Conservation (phyloP, 495 filamentous ascomycete species). For the Neurospora pannonica region DNA sequence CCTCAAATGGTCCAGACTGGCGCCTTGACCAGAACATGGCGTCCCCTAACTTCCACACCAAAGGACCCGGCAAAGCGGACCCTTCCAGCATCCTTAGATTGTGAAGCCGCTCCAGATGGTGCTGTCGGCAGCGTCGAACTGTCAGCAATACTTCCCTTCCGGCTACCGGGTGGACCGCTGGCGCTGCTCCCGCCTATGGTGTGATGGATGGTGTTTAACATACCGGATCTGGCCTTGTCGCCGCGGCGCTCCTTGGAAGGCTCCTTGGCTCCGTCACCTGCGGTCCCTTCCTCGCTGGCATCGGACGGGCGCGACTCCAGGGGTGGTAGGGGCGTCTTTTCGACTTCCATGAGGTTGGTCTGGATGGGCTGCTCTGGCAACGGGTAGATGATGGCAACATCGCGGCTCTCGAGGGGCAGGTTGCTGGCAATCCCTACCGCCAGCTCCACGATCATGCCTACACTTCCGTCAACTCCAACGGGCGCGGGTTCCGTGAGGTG, state of each 20-base stretch:
- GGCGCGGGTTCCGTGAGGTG: slow-evolving; percentile 69
- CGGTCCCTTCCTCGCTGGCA: slow-evolving; percentile 32
- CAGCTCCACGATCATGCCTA: slow-evolving; percentile 87
- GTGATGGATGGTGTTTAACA: slow-evolving; percentile 20
- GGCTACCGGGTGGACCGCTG: slow-evolving; percentile 14
- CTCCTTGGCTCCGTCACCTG: slow-evolving; percentile 36
- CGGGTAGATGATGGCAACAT: slow-evolving; percentile 80
- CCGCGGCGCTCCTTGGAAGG: slow-evolving; percentile 25
- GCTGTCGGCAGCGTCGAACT: slow-evolving; percentile 25
- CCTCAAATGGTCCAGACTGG: slow-evolving; percentile 66
- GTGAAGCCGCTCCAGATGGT: slow-evolving; percentile 23
- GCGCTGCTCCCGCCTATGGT: slow-evolving; percentile 16
- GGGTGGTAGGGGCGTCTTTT: slow-evolving; percentile 60
- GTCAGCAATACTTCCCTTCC: slow-evolving; percentile 29
- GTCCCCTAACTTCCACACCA: slow-evolving; percentile 72
- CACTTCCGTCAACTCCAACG: slow-evolving; percentile 66
- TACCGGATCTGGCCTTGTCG: slow-evolving; percentile 33
- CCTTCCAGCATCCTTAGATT: slow-evolving; percentile 36
- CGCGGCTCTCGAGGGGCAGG: slow-evolving; percentile 82
- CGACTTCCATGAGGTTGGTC: slow-evolving; percentile 71
- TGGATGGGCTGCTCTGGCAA: slow-evolving; percentile 58
- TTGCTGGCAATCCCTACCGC: slow-evolving; percentile 79
- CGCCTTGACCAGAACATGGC: slow-evolving; percentile 77
- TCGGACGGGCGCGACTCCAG: slow-evolving; percentile 49
- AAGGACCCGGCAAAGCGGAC: slow-evolving; percentile 82